phyloP scores from a whole-genome alignment of 2,329 filamentous ascomycete species.

The Epichloe scottii region DNA sequence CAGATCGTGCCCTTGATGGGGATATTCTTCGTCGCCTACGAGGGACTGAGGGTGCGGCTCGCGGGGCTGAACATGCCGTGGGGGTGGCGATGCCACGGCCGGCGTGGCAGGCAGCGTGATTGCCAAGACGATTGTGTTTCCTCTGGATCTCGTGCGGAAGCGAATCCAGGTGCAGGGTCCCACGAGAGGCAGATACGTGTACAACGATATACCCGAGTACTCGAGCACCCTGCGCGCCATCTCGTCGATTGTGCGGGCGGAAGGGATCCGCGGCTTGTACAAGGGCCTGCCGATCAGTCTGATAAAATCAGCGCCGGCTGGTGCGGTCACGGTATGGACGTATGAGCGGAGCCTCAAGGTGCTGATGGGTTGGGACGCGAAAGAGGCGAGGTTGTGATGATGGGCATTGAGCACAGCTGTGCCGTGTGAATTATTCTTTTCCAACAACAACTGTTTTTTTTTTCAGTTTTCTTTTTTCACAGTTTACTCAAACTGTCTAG shows the following conservation, averaged over 20 bases:
- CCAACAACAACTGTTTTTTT: neutral
- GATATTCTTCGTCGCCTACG: constrained; percentile 85
- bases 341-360: constrained; percentile 65
- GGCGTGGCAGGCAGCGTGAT: constrained; percentile 68
- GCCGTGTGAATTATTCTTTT: neutral
- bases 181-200: constrained; percentile 63
- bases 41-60: constrained; percentile 54
- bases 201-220: constrained; percentile 82
- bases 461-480: neutral
- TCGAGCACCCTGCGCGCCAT: constrained; percentile 54
- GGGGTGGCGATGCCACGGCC: constrained; percentile 71
- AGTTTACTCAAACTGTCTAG: neutral
- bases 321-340: constrained; percentile 88
- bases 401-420: constrained; percentile 2
- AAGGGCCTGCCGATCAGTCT: constrained; percentile 79
- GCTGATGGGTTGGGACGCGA: constrained; percentile 31
- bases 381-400: constrained; percentile 13
- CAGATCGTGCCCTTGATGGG: constrained; percentile 98
- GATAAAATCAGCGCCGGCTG: constrained; percentile 86
- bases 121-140: constrained; percentile 85
- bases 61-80: constrained; percentile 45
- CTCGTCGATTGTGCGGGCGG: constrained; percentile 51
- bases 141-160: constrained; percentile 85
- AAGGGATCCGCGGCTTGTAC: constrained; percentile 74
- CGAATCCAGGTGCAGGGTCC: constrained; percentile 91